These are phyloP conservation scores for Suillus hirtellus DNA, from an alignment of 768 basidiomycete species.

Conservation along the genomic window DNA sequence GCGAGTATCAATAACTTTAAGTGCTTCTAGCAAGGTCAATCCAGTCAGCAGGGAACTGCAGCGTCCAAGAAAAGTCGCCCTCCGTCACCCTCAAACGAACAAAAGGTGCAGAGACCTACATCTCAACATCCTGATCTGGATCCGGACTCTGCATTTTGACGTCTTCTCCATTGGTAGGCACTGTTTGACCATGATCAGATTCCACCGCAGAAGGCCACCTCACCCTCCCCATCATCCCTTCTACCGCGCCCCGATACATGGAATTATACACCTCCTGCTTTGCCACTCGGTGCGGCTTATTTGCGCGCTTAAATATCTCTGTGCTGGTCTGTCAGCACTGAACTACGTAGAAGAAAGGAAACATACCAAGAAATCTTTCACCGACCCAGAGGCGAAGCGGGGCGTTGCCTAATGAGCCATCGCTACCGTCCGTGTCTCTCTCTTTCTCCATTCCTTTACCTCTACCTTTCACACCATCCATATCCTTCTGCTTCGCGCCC, in stretches of 20 bases:
- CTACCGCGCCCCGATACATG: slow-evolving; percentile 26
- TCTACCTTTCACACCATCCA: slow-evolving; percentile 11
- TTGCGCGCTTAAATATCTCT: slow-evolving; percentile 62
- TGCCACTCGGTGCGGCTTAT: slow-evolving; percentile 46
- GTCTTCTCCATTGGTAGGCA: not conserved
- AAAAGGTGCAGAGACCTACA: not conserved
- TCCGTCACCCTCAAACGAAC: not conserved
- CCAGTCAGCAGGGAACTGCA: not conserved
- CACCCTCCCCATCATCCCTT: slow-evolving; percentile 13
- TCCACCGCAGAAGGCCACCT: not conserved
- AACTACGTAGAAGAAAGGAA: not conserved
- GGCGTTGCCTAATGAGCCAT: slow-evolving; percentile 54
- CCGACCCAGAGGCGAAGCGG: slow-evolving; percentile 72
- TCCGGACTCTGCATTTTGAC: not conserved
- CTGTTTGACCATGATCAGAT: not conserved
- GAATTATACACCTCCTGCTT: slow-evolving; percentile 50
- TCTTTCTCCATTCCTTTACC: not conserved
- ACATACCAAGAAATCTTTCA: slow-evolving; percentile 64
- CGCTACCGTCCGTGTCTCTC: slow-evolving; percentile 16
- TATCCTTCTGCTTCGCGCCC: slow-evolving; percentile 40
- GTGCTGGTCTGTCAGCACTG: not conserved
- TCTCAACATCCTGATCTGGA: not conserved
- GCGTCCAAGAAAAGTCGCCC: not conserved
- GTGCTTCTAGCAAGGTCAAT: not conserved
- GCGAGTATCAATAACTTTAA: slow-evolving; percentile 2